Conservation (phyloP, 805 yeast genomes). For the Sugiyamaella lignohabitans region DNA sequence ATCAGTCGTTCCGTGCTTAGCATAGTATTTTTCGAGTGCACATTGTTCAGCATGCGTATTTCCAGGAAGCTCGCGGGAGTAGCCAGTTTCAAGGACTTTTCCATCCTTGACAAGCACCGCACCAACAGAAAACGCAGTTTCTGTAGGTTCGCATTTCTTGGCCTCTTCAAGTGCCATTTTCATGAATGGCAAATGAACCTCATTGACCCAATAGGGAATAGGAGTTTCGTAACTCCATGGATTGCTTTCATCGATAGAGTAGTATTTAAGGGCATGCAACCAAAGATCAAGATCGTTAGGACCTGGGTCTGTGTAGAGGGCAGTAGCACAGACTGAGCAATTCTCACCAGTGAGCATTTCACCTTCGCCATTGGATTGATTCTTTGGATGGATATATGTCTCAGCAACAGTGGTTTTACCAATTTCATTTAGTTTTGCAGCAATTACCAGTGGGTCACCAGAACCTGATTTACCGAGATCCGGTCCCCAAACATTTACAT, state of each 20-base stretch:
- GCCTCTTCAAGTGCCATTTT: constrained; percentile 72
- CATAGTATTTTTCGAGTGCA: constrained; percentile 70
- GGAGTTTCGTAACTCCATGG: constrained; percentile 70
- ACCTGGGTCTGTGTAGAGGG: constrained; percentile 80
- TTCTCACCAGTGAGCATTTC: constrained; percentile 53
- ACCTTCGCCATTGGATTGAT: constrained; percentile 38
- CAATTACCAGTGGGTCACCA: constrained; percentile 45
- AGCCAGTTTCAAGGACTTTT: constrained; percentile 69
- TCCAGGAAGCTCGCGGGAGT: constrained; percentile 84
- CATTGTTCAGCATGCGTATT: constrained; percentile 98
- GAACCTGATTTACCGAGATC: constrained; percentile 56
- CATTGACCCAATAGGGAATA: constrained; percentile 77
- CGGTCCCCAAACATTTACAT: constrained; percentile 73
- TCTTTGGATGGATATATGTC: constrained; percentile 49
- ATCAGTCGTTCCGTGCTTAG: constrained; percentile 28
- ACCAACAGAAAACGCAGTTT: constrained; percentile 91
- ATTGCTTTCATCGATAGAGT: constrained; percentile 24
- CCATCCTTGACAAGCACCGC: constrained; percentile 68
- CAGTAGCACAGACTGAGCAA: constrained; percentile 64
- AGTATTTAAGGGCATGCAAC: constrained; percentile 85
- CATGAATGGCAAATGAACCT: constrained; percentile 57
- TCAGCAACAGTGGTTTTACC: constrained; percentile 68
- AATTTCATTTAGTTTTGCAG: constrained; percentile 46
- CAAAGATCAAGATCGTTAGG: constrained; percentile 80
- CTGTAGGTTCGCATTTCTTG: constrained; percentile 68